Conservation (phyloP, 441 rosid species). For the Eutrema salsugineum region DNA sequence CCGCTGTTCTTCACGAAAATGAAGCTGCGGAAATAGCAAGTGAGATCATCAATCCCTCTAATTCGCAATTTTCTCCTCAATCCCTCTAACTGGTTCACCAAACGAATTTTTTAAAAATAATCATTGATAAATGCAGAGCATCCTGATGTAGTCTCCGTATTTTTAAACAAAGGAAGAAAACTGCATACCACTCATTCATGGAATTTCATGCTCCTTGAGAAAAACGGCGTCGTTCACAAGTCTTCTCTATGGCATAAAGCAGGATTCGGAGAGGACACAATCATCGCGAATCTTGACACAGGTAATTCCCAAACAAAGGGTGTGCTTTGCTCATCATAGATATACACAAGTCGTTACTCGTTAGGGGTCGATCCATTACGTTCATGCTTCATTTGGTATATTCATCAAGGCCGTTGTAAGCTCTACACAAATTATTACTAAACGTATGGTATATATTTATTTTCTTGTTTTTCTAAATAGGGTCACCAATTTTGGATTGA, state of each 20-base stretch:
- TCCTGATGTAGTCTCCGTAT: constrained; percentile 44
- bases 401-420: not conserved
- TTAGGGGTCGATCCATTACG: not conserved
- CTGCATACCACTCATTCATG: constrained; percentile 54
- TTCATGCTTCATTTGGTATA: not conserved
- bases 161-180: constrained; percentile 38
- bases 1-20: constrained; percentile 51
- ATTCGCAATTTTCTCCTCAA: not conserved
- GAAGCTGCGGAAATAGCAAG: constrained; percentile 43
- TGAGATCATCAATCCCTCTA: constrained; percentile 19
- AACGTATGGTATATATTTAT: too few species aligned
- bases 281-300: constrained; percentile 47
- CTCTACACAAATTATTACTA: not conserved
- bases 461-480: too few species aligned
- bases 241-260: constrained; percentile 43
- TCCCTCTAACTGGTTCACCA: not conserved
- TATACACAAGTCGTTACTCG: not conserved
- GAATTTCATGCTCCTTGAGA: constrained; percentile 44
- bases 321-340: not conserved
- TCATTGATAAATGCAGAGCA: constrained; percentile 30
- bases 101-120: not conserved
- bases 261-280: constrained; percentile 39
- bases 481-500: too few species aligned
- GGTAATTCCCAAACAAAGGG: constrained; percentile 19
- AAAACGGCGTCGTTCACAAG: constrained; percentile 26